Evolutionary conservation across 257 asterid genomes (phyloP).

Genomic region (Misopates orontium): DNA sequence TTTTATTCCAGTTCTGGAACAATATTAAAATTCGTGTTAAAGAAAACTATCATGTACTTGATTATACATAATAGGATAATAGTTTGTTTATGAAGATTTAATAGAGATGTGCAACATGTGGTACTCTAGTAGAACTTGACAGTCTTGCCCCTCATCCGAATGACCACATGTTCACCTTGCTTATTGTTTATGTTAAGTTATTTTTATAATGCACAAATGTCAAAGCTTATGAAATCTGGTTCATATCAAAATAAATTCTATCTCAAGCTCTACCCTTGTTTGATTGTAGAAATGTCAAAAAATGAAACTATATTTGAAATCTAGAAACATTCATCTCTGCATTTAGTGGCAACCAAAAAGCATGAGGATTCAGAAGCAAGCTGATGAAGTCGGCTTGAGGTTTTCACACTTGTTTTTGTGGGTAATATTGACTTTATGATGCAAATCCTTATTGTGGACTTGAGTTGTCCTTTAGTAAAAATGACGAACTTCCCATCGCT

Average conservation of each 20-base stretch:
- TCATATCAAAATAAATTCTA: not conserved
- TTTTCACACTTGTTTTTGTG: not conserved
- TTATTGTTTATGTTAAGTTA: not conserved
- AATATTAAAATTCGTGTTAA: not conserved
- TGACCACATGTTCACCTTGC: not conserved
- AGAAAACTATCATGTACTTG: not conserved
- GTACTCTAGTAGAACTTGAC: slow-evolving; percentile 1
- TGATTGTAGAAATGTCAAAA: not conserved
- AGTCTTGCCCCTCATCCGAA: not conserved
- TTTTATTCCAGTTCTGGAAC: not conserved
- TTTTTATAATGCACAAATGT: not conserved
- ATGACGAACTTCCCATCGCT: not conserved
- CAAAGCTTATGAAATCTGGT: not conserved
- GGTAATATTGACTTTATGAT: not conserved
- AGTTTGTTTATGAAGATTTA: not conserved
- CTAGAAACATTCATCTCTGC: not conserved
- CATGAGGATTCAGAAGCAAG: not conserved
- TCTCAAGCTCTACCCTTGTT: not conserved
- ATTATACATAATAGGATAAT: not conserved
- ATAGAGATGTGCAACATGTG: not conserved
- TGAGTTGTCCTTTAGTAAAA: not conserved
- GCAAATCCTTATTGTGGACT: not conserved
- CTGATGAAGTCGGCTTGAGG: slow-evolving; percentile 2
- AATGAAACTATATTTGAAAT: slow-evolving; percentile 1
- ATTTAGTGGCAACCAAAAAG: slow-evolving; percentile 7